Base-by-base conservation (phyloP, 441 rosid genomes). In the Metrosideros polymorpha region DNA sequence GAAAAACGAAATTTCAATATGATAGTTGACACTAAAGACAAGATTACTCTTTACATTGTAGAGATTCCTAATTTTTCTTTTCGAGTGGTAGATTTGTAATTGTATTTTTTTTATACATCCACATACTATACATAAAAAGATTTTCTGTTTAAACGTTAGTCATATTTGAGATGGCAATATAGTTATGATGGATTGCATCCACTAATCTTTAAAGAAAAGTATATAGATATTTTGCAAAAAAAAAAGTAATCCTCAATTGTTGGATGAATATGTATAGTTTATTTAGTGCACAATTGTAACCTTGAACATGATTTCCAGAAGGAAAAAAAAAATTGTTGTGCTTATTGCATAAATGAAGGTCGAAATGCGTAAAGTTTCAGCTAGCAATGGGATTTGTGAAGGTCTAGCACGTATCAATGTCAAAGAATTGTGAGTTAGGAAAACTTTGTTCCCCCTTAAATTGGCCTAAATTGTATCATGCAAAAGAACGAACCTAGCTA, bases 21-120 rank as follows among this genome's bases (percentile, higher is more conserved):
- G 22, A 7, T 9, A 71, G 79, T 39, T 0, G n/a, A 22, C 14
- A 1, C 17, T 6, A 6, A 2, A 22, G n/a, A 24, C 0, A 1
- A 22, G 1, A 22, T 71, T 22, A 39, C n/a, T 22, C 5, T 3
- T 22, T 39, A 10, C 8, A 10, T 6, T 22, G 4, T 71, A 39
- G 9, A 39, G 17, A 71, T 71, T 39, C 39, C 1, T 22, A 35
- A 71, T 39, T 71, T 22, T 71, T 39, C 14, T 71, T 71, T 22
- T 22, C 1, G 0, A 4, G 27, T 24, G 47, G 5, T 71, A 39
- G 17, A 4, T n/a, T 71, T 10, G 5, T 71, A 39, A 43, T 6
- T 13, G 2, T 22, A 39, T 5, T 2, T 71, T 59, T 61, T 39
- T 71, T 10, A 71, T 39, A 39, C n/a, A 5, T 39, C n/a, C 12